Evolutionary conservation across 257 asterid species (phyloP), one percentile per base, ranked within the genome.

Genomic region (Solanum acaule): DNA sequence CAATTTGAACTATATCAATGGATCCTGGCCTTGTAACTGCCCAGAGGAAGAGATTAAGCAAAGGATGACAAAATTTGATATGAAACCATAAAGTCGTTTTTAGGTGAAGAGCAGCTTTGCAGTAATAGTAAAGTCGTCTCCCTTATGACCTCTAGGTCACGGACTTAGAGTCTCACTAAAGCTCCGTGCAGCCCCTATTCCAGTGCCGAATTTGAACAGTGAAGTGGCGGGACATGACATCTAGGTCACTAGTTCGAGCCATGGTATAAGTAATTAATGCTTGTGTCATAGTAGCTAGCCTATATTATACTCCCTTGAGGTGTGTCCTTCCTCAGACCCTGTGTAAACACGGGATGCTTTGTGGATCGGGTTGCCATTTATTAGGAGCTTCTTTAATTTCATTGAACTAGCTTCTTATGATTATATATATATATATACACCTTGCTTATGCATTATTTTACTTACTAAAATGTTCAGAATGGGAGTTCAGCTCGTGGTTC

Each of bases 401-500:
- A 33, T 33, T 33, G 34, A 33, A 33, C 34, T 33, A 33, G 34
- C 34, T 33, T 33, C 34, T 33, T 35, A 35, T 35, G 38, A 35
- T 35, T 35, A 35, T 35, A 35, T 0, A 35, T 35, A 35, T 35
- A 35, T 35, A 35, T 14, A 12, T 4, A 13, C 13, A 40, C 75
- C 56, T 90, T 72, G 20, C 87, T 42, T 75, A 34, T 37, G 87
- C 67, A 49, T 88, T 88, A 77, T 59, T 83, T 52, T 84, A 37
- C 77, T 88, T 91, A 63, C 84, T 88, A 88, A 76, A 85, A 8
- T 91, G 79, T 85, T 89, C 94, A 96, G 99, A 93, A 91, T 92
- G 98, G 91, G 89, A 93, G 88, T 79, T 93, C 92, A 27, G 90
- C 98, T 67, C 95, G 95, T 87, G 95, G 95, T 81, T 93, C 92